Percentiles rank a stretch among this genome's conserved stretches.
These are phyloP conservation scores for Croton setiger DNA, from an alignment of 441 rosid genomes.

Conservation along the genomic window DNA sequence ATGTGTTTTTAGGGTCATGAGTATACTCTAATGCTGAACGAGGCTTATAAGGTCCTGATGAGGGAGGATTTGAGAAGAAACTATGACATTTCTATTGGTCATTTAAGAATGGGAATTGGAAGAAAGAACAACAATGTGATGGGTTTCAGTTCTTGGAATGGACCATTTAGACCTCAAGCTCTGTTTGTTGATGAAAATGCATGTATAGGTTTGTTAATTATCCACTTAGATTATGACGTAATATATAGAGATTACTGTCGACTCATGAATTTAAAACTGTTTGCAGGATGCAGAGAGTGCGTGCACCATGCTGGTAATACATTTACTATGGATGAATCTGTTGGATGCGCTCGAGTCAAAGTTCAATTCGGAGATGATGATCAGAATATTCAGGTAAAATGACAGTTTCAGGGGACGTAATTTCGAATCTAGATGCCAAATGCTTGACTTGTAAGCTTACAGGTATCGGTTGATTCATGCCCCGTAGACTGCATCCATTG, in stretches of 20 bases:
- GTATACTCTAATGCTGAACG: conserved; percentile 42
- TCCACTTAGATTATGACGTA: not conserved
- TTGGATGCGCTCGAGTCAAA: conserved; percentile 51
- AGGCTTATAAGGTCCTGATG: conserved; percentile 54
- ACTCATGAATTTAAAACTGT: not conserved
- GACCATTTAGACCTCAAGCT: conserved; percentile 52
- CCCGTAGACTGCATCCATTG: conserved; percentile 64
- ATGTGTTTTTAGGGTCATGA: conserved; percentile 41
- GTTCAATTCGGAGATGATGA: conserved; percentile 53
- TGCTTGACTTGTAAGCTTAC: conserved; percentile 2
- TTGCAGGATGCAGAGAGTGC: conserved; percentile 64
- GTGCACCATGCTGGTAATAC: conserved; percentile 56
- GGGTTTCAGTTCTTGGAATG: conserved; percentile 56
- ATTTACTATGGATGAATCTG: conserved; percentile 45
- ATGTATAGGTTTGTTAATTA: conserved; percentile 44
- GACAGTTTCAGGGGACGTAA: too few relatives aligned
- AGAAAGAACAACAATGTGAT: conserved; percentile 12
- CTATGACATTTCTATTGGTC: conserved; percentile 45
- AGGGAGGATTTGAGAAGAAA: conserved; percentile 41
- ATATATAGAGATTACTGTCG: not conserved
- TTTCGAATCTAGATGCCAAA: too few relatives aligned
- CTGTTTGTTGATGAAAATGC: conserved; percentile 57
- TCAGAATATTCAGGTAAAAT: conserved; percentile 39
- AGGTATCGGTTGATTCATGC: conserved; percentile 60
- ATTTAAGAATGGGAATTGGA: conserved; percentile 21